These are phyloP conservation scores for Ophiostoma populinum DNA, from an alignment of 2,329 filamentous ascomycete species.

Conservation along the genomic window DNA sequence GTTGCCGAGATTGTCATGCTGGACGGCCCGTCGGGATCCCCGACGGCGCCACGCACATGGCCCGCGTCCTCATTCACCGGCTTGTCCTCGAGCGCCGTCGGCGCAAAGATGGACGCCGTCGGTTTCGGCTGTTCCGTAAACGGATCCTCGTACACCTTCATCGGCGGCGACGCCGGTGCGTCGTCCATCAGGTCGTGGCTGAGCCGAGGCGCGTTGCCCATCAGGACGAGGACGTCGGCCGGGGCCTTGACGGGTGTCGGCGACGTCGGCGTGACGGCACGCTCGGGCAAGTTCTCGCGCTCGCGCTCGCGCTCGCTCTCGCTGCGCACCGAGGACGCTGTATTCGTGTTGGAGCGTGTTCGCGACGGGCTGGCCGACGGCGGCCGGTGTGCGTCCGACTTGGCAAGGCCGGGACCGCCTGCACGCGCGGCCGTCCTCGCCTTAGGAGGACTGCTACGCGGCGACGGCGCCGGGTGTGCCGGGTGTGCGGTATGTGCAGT, in stretches of 20 bases:
- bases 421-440: constrained; percentile 7
- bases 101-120: constrained; percentile 24
- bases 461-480: constrained; percentile 1
- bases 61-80: constrained; percentile 39
- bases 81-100: constrained; percentile 38
- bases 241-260: constrained; percentile 3
- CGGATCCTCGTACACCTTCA: constrained; percentile 48
- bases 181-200: constrained; percentile 4
- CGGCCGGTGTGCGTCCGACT: neutral
- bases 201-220: too few relatives aligned
- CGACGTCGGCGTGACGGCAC: constrained; percentile 4
- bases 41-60: constrained; percentile 14
- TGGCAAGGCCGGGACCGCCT: constrained; percentile 1
- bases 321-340: too few relatives aligned
- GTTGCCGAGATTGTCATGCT: neutral
- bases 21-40: neutral
- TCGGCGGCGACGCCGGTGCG: constrained; percentile 19
- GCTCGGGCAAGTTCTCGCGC: neutral
- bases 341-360: neutral
- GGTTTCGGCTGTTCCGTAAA: constrained; percentile 33
- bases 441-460: constrained; percentile 18
- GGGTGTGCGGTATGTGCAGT: constrained; percentile 10
- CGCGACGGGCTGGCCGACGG: constrained; percentile 3
- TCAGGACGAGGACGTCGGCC: too few relatives aligned
- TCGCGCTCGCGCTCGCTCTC: neutral